Percentiles rank a stretch among this genome's conserved stretches.
These are phyloP conservation scores for Oryza rufipogon DNA, from an alignment of 176 grass and related monocot species.

Conservation along the genomic window DNA sequence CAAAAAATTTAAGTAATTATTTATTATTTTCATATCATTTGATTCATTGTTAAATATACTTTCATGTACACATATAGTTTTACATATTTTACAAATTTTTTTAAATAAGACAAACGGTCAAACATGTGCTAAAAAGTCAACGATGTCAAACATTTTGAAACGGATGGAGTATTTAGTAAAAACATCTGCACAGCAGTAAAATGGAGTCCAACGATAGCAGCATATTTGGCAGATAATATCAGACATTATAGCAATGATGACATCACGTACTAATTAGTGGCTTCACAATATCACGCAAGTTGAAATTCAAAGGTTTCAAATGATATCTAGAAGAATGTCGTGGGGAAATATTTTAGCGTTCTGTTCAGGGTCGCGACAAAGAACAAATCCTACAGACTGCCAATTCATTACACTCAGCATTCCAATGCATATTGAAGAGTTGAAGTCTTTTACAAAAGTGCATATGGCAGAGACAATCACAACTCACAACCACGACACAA, in stretches of 20 bases:
- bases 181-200: background rate
- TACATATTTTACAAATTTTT: too few relatives aligned
- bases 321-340: background rate
- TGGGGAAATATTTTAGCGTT: too few relatives aligned
- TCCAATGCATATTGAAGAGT: background rate
- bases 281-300: background rate
- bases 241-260: conserved; percentile 11
- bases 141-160: too few relatives aligned
- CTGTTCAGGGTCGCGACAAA: too few relatives aligned
- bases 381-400: conserved; percentile 11
- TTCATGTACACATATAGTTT: too few relatives aligned
- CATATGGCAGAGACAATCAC: background rate
- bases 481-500: background rate
- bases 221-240: conserved; percentile 31
- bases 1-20: too few relatives aligned
- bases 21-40: too few relatives aligned
- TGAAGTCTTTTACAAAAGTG: too few relatives aligned
- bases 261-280: conserved; percentile 17
- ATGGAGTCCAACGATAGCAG: background rate
- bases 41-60: too few relatives aligned
- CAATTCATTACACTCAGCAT: conserved; percentile 21
- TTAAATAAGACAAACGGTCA: too few relatives aligned
- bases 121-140: too few relatives aligned
- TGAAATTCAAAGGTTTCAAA: conserved; percentile 26
- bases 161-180: background rate